Evolutionary conservation across 768 basidiomycete genomes (phyloP).

Genomic region (Mycena leptocephala): DNA sequence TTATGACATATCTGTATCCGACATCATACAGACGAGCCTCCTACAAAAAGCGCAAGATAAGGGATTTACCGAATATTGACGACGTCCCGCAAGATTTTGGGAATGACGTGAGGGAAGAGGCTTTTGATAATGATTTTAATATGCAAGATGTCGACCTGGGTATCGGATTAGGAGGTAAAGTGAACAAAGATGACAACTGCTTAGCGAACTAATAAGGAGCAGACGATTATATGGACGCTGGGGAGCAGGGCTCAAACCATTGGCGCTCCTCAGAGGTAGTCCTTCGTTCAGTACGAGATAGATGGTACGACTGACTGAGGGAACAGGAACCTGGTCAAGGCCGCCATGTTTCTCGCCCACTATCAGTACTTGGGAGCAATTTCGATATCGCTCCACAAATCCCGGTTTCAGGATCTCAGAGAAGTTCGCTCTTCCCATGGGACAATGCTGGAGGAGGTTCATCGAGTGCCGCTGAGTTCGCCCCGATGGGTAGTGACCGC

Average conservation of each 20-base stretch:
- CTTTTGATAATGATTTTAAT: conserved; percentile 27
- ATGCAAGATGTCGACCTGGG: conserved; percentile 27
- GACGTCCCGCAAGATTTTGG: conserved; percentile 25
- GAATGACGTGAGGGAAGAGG: conserved; percentile 14
- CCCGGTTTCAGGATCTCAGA: conserved; percentile 69
- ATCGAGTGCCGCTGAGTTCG: conserved; percentile 64
- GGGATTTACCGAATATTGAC: conserved; percentile 29
- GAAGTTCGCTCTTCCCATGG: conserved; percentile 87
- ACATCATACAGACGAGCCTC: conserved; percentile 55
- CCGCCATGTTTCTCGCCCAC: conserved; percentile 77
- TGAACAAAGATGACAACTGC: neutral
- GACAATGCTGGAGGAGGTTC: conserved; percentile 82
- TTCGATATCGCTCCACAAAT: conserved; percentile 59
- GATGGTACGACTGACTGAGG: neutral
- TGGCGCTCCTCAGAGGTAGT: conserved; percentile 74
- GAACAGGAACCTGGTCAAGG: conserved; percentile 87
- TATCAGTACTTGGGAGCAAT: conserved; percentile 65
- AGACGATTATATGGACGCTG: conserved; percentile 20
- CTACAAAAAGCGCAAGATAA: conserved; percentile 65
- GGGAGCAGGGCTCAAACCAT: conserved; percentile 33
- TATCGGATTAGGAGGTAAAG: conserved; percentile 19
- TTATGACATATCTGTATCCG: neutral
- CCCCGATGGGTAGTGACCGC: conserved; percentile 60
- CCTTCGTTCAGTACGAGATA: neutral
- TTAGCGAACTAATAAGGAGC: neutral